Evolutionary conservation across 106 monocot species (phyloP).

Genomic region (Alisma plantagoaquatica): DNA sequence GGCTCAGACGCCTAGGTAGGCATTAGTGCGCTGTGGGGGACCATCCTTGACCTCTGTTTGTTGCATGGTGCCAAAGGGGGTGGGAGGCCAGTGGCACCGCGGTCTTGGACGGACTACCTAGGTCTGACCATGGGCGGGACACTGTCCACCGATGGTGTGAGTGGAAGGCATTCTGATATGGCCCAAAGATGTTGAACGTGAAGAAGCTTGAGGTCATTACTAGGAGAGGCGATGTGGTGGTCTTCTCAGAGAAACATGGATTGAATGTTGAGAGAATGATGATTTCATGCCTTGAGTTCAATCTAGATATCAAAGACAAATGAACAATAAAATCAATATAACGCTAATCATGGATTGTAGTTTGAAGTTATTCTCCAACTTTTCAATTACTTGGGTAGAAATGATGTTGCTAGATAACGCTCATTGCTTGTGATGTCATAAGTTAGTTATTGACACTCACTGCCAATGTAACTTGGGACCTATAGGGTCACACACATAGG

Average conservation of each 20-base stretch:
- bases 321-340: no score
- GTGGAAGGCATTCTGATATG: slow-evolving; percentile 83
- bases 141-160: slow-evolving; percentile 73
- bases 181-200: slow-evolving; percentile 79
- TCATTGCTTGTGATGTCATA: no score
- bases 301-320: no score
- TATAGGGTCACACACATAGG: no score
- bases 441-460: no score
- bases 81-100: slow-evolving; percentile 32
- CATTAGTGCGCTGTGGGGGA: slow-evolving; percentile 64
- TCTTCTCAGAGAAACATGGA: slow-evolving; percentile 26
- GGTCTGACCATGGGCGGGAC: slow-evolving; percentile 85
- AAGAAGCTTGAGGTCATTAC: slow-evolving; percentile 70
- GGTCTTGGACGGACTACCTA: slow-evolving; percentile 89
- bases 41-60: slow-evolving; percentile 10
- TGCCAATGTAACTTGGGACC: no score
- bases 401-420: no score
- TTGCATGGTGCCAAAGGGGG: slow-evolving; percentile 26
- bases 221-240: slow-evolving; percentile 41
- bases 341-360: no score
- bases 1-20: slow-evolving; percentile 1
- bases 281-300: no score
- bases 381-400: no score
- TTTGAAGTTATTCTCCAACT: no score
- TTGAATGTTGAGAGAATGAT: no score